Evolutionary conservation across 75 land plant species (phyloP).

Genomic region (Picea glauca): DNA sequence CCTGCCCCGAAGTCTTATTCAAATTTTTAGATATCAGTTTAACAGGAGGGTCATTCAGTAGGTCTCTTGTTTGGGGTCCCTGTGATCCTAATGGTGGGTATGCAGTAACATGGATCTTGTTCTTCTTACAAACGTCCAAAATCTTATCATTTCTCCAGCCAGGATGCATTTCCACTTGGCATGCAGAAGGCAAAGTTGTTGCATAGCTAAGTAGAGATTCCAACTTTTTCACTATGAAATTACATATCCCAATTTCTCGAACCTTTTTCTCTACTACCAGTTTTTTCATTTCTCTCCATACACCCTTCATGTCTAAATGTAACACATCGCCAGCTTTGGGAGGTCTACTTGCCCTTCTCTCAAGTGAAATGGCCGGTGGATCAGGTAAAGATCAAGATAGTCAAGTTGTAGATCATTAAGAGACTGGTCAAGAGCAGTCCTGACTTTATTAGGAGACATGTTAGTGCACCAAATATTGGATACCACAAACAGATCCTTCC

Average conservation of each 20-base stretch:
- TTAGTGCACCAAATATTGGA: slow-evolving; percentile 60
- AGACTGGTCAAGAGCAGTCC: slow-evolving; percentile 27
- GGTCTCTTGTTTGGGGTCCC: slow-evolving; percentile 15
- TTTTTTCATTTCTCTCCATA: slow-evolving; percentile 63
- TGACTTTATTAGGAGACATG: slow-evolving; percentile 32
- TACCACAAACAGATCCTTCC: slow-evolving; percentile 45
- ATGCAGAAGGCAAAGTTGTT: slow-evolving; percentile 41
- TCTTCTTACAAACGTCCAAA: slow-evolving; percentile 35
- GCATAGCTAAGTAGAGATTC: slow-evolving; percentile 32
- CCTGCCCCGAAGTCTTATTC: slow-evolving; percentile 45
- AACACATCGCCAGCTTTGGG: slow-evolving; percentile 40
- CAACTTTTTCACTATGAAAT: slow-evolving; percentile 45
- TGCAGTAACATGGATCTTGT: slow-evolving; percentile 53
- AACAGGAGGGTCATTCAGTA: slow-evolving; percentile 33
- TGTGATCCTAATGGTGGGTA: slow-evolving; percentile 55
- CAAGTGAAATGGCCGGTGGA: slow-evolving; percentile 54
- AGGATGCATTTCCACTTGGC: slow-evolving; percentile 66
- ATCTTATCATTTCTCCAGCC: slow-evolving; percentile 55
- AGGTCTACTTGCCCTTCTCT: slow-evolving; percentile 36
- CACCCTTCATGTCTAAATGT: slow-evolving; percentile 49
- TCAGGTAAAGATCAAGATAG: slow-evolving; percentile 59
- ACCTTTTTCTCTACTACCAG: slow-evolving; percentile 42
- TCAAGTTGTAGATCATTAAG: slow-evolving; percentile 50
- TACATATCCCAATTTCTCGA: slow-evolving; percentile 46
- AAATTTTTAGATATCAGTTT: slow-evolving; percentile 26